These are phyloP conservation scores for Lentinula lateritia DNA, from an alignment of 768 basidiomycete genomes.

Conservation along the genomic window DNA sequence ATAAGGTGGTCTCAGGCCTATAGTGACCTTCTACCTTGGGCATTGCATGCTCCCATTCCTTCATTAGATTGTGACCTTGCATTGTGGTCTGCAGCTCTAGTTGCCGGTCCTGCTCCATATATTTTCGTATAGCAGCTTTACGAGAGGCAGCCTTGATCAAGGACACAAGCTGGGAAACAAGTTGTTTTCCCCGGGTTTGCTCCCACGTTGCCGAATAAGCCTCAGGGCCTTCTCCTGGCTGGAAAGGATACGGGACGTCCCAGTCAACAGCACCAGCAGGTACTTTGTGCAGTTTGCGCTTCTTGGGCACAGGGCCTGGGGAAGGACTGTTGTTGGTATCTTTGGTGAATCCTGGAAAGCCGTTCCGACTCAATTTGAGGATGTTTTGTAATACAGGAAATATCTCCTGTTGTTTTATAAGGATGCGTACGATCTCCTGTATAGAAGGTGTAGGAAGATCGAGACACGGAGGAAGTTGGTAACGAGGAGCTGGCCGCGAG, in stretches of 20 bases:
- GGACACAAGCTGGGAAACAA: conserved; percentile 55
- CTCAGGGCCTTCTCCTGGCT: conserved; percentile 62
- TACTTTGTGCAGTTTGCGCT: conserved; percentile 57
- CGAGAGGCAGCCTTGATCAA: conserved; percentile 56
- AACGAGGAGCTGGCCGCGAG: conserved; percentile 14
- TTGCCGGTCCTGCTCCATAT: conserved; percentile 22
- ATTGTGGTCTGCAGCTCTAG: conserved; percentile 9
- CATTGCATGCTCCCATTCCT: conserved; percentile 8
- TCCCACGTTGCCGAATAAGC: conserved; percentile 65
- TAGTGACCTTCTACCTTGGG: conserved; percentile 24
- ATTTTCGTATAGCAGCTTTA: conserved; percentile 56
- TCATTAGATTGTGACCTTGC: not conserved
- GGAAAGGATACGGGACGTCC: conserved; percentile 80
- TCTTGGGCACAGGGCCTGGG: conserved; percentile 35
- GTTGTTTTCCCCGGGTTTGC: conserved; percentile 52
- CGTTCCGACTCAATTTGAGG: conserved; percentile 48
- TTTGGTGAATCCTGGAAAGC: conserved; percentile 10
- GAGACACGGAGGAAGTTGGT: conserved; percentile 23
- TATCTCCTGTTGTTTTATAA: conserved; percentile 61
- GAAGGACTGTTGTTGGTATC: conserved; percentile 10
- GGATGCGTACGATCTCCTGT: conserved; percentile 53
- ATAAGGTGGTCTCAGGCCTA: conserved; percentile 24
- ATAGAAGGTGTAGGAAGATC: conserved; percentile 44
- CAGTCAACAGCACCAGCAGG: conserved; percentile 80
- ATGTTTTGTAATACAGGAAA: conserved; percentile 62